These are phyloP conservation scores for Calonectria leucothoes DNA, from an alignment of 2,329 filamentous ascomycete genomes.

Conservation along the genomic window DNA sequence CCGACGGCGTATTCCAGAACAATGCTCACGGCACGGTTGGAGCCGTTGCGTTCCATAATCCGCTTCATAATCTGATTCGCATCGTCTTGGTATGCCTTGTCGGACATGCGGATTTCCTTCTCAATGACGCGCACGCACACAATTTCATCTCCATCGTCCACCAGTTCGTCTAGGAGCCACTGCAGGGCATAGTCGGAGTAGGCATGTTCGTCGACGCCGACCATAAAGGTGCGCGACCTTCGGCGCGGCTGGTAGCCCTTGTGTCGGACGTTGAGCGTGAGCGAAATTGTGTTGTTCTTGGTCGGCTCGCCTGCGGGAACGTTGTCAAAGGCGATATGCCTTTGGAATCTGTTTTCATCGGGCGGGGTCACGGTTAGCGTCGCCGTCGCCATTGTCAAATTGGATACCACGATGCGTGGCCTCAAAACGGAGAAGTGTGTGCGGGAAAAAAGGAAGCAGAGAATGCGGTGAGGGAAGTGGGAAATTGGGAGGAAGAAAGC, in stretches of 20 bases:
- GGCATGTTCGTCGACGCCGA: constrained; percentile 89
- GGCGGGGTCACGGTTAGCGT: constrained; percentile 55
- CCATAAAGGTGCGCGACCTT: constrained; percentile 88
- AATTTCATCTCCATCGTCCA: constrained; percentile 93
- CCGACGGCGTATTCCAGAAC: constrained; percentile 89
- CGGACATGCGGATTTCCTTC: constrained; percentile 78
- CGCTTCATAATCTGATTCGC: constrained; percentile 79
- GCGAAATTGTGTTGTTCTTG: constrained; percentile 71
- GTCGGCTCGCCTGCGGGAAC: constrained; percentile 68
- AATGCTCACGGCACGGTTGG: constrained; percentile 85
- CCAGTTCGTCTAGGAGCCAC: constrained; percentile 91
- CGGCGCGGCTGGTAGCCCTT: constrained; percentile 85
- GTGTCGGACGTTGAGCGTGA: constrained; percentile 88
- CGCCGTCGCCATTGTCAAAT: constrained; percentile 48
- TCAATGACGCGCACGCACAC: constrained; percentile 91
- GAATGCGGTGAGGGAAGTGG: constrained; percentile 6
- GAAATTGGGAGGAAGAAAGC: not conserved
- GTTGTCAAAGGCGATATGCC: constrained; percentile 72
- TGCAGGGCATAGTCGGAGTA: constrained; percentile 94
- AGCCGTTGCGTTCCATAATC: constrained; percentile 82
- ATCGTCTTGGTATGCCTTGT: constrained; percentile 79
- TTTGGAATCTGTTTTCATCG: constrained; percentile 62
- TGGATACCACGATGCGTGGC: constrained; percentile 26
- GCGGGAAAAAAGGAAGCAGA: constrained; percentile 17
- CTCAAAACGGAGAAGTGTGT: constrained; percentile 15